These are phyloP conservation scores for Catharanthus roseus DNA, from an alignment of 257 asterid genomes.

Conservation along the genomic window DNA sequence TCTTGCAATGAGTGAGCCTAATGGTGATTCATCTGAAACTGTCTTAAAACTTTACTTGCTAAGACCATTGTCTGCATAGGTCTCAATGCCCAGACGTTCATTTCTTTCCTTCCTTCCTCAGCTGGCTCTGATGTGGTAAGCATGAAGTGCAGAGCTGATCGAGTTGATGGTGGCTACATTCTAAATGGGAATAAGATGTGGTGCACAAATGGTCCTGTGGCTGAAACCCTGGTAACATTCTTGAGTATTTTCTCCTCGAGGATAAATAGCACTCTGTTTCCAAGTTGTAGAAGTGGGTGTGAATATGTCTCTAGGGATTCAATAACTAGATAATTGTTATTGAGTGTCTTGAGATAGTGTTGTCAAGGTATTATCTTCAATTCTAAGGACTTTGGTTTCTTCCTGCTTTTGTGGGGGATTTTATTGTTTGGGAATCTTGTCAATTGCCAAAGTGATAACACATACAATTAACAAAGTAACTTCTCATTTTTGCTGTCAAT, in stretches of 20 bases:
- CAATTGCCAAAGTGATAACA: background rate
- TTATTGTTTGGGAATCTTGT: background rate
- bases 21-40: slow-evolving; percentile 49
- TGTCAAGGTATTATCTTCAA: background rate
- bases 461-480: background rate
- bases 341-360: background rate
- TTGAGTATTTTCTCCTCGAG: slow-evolving; percentile 3
- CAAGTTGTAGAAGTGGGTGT: background rate
- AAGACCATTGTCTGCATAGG: slow-evolving; percentile 2
- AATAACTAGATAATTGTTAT: background rate
- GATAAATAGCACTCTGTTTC: background rate
- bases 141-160: slow-evolving; percentile 98
- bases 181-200: slow-evolving; percentile 98
- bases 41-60: background rate
- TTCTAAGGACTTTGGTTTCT: background rate
- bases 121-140: slow-evolving; percentile 98
- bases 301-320: background rate
- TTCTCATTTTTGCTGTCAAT: background rate
- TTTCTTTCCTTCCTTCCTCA: slow-evolving; percentile 22
- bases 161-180: slow-evolving; percentile 79
- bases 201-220: slow-evolving; percentile 98
- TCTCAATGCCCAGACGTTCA: slow-evolving; percentile 4
- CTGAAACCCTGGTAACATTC: slow-evolving; percentile 73
- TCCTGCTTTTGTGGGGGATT: background rate
- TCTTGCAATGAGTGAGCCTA: slow-evolving; percentile 99